Percentiles rank a stretch among this genome's conserved stretches.
These are phyloP conservation scores for Barbatosphaeria neglecta DNA, from an alignment of 495 filamentous ascomycete genomes.

Conservation along the genomic window DNA sequence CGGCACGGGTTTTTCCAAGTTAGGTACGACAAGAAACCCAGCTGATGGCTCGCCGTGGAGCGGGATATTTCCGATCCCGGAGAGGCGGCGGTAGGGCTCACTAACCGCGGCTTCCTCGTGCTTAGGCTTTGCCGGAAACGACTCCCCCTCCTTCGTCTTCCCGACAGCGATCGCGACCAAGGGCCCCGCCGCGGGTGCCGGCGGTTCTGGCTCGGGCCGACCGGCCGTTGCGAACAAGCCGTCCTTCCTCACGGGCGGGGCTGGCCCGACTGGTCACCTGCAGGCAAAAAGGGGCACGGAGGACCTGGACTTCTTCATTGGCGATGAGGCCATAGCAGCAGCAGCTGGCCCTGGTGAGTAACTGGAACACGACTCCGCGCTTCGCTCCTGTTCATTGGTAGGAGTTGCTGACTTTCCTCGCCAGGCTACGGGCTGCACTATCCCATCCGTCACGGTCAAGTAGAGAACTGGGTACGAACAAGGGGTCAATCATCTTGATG, in stretches of 20 bases:
- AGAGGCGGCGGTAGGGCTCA: too few relatives aligned
- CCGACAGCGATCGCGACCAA: slow-evolving; percentile 97
- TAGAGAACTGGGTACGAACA: slow-evolving; percentile 72
- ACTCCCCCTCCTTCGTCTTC: slow-evolving; percentile 98
- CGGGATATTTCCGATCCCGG: too few relatives aligned
- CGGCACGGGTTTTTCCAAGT: slow-evolving; percentile 97
- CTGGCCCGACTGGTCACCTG: slow-evolving; percentile 68
- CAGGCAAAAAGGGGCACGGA: slow-evolving; percentile 91
- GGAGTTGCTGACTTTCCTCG: background rate
- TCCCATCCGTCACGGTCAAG: slow-evolving; percentile 92
- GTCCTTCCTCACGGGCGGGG: slow-evolving; percentile 84
- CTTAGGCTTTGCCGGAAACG: slow-evolving; percentile 94
- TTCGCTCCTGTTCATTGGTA: slow-evolving; percentile 7
- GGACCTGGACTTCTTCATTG: slow-evolving; percentile 97
- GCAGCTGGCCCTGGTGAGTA: slow-evolving; percentile 64
- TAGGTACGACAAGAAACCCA: slow-evolving; percentile 52
- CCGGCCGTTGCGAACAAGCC: slow-evolving; percentile 89
- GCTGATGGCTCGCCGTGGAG: too few relatives aligned
- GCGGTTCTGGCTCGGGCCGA: slow-evolving; percentile 69
- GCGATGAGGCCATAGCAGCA: slow-evolving; percentile 84
- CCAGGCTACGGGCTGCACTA: slow-evolving; percentile 90
- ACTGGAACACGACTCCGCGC: background rate
- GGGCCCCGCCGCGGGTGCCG: slow-evolving; percentile 54
- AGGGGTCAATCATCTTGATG: too few relatives aligned
- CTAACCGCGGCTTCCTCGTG: too few relatives aligned